phyloP scores from a whole-genome alignment of 1,284 basidiomycete genomes.

The Ceratobasidium sp. region DNA sequence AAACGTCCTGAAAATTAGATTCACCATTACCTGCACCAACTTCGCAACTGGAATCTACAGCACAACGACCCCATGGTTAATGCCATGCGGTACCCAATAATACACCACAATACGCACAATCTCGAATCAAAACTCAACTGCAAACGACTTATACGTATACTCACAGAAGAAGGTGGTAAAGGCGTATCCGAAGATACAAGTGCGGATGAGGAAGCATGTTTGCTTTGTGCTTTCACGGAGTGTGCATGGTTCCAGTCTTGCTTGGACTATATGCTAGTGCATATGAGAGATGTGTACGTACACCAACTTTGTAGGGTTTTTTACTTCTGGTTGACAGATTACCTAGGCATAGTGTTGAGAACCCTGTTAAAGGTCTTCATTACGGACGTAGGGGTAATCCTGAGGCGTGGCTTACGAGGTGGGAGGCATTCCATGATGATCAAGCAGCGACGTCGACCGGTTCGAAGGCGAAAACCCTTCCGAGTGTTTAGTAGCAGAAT shows the following conservation, averaged over 20 bases:
- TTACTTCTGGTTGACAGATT: background rate
- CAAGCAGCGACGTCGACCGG: background rate
- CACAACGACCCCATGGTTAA: background rate
- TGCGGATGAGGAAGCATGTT: background rate
- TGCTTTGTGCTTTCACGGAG: background rate
- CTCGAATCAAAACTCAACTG: background rate
- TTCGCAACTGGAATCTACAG: background rate
- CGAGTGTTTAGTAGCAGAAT: no score
- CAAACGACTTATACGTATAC: background rate
- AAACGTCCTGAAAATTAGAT: background rate
- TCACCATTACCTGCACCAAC: background rate
- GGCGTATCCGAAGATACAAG: background rate
- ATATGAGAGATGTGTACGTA: conserved; percentile 2
- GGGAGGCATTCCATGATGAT: conserved; percentile 1
- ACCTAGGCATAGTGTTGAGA: conserved; percentile 1
- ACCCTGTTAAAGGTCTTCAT: background rate
- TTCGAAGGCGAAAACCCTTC: no score
- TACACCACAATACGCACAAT: background rate
- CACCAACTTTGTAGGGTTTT: background rate
- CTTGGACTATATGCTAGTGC: background rate
- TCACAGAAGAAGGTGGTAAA: background rate
- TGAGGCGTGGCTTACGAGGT: background rate
- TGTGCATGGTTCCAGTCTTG: background rate
- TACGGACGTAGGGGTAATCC: background rate
- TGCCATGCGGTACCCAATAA: background rate